Evolutionary conservation across 176 grass and related monocot genomes (phyloP), one percentile per base, ranked within the genome.

Genomic region (Bolboschoenus planiculmis): DNA sequence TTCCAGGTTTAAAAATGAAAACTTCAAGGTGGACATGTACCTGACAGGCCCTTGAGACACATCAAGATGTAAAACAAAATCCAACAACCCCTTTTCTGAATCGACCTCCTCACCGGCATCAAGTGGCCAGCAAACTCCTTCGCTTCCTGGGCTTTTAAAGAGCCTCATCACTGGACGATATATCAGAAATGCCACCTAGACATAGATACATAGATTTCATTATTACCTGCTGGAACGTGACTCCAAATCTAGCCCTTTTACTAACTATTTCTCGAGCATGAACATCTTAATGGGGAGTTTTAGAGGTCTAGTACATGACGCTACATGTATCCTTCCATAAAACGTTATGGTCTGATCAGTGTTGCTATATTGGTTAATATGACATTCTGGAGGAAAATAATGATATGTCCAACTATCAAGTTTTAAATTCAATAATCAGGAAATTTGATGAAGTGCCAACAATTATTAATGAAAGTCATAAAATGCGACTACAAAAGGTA

Each of bases 121-220:
- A 88, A 95, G 85, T 80, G 97, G 97, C 97, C 97, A 99, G 78
- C 29, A 96, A 42, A 83, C 87, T 46, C 94, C 93, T 81, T 86
- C 91, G 7, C 86, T 85, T 83, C 72, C 81, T 78, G 48, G 29
- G 62, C 78, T 90, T 85, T 91, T 95, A 78, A 99, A 99, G 78
- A 99, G 97, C 73, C 91, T 95, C 97, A 99, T 99, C 76, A 95
- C 93, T 4, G 97, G 97, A 16, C 97, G 97, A 82, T 99, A 96
- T 81, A 99, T 95, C 79, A 99, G 91, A 88, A 99, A 99, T 80
- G 97, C 93, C 68, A 99, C 97, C 96, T 98, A 85, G 82, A 88
- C 88, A 85, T n/a, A 78, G 75, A 87, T 57, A 61, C 30, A 89
- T 59, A 48, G 48, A 29, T 27, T 34, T 83, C 44, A 39, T 36